phyloP scores from a whole-genome alignment of 495 filamentous ascomycete species.

The Neurospora sp. region DNA sequence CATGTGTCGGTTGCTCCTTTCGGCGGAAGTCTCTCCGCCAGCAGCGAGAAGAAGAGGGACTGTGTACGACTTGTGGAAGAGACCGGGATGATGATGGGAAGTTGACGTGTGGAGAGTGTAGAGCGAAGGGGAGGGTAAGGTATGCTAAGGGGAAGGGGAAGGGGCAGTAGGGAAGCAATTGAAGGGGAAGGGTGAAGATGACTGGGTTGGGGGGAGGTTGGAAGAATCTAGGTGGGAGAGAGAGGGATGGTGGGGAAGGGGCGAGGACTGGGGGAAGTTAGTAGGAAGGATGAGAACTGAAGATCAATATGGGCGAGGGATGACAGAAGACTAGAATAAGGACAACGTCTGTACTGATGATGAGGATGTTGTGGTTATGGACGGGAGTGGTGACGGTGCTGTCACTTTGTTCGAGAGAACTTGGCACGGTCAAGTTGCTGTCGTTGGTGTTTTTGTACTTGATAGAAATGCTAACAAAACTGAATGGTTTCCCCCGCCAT shows the following conservation, averaged over 20 bases:
- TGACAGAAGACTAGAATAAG: too few relatives aligned
- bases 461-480: too few relatives aligned
- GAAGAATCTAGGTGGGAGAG: not conserved
- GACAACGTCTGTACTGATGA: too few relatives aligned
- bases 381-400: too few relatives aligned
- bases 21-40: not conserved
- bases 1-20: not conserved
- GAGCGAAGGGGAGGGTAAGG: not conserved
- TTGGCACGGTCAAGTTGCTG: not conserved
- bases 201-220: not conserved
- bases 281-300: too few relatives aligned
- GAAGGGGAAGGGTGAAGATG: not conserved
- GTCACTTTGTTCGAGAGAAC: too few relatives aligned
- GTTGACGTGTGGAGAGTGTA: not conserved
- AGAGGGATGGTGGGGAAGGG: not conserved
- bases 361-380: too few relatives aligned
- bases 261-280: too few relatives aligned
- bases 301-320: too few relatives aligned
- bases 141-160: not conserved
- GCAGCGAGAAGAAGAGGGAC: not conserved
- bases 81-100: not conserved
- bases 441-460: not conserved
- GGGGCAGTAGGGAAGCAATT: not conserved
- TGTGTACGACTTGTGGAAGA: not conserved
- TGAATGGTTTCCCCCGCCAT: too few relatives aligned